phyloP scores from a whole-genome alignment of 306 rosid genomes.

The Cyclanthera cordifolia region DNA sequence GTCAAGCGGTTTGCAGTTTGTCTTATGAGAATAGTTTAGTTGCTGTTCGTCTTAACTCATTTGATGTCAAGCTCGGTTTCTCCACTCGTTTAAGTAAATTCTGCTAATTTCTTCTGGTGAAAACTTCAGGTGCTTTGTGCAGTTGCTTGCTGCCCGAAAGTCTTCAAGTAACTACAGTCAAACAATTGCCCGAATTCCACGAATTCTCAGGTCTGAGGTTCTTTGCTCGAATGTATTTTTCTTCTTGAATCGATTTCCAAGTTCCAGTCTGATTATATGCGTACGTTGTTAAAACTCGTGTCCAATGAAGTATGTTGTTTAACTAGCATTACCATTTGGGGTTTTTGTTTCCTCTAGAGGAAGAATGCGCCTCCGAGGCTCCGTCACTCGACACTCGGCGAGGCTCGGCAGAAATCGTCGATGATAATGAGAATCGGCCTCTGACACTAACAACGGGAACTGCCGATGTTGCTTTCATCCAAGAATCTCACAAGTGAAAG shows the following conservation, averaged over 20 bases:
- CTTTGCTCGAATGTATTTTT: background rate
- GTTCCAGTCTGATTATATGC: slow-evolving; percentile 7
- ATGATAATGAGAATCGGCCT: slow-evolving; percentile 52
- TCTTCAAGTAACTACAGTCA: slow-evolving; percentile 66
- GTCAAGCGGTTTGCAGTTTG: too few relatives aligned
- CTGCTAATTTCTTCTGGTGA: slow-evolving; percentile 17
- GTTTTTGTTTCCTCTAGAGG: slow-evolving; percentile 36
- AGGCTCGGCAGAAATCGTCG: slow-evolving; percentile 37
- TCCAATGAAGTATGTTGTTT: slow-evolving; percentile 13
- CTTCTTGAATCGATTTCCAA: background rate
- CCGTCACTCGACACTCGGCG: slow-evolving; percentile 36
- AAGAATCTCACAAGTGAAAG: slow-evolving; percentile 36
- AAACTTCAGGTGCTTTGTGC: slow-evolving; percentile 70
- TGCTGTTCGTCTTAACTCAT: too few relatives aligned
- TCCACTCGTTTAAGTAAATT: too few relatives aligned
- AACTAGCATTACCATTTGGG: slow-evolving; percentile 16
- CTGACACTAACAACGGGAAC: slow-evolving; percentile 27
- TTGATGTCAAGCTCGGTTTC: too few relatives aligned
- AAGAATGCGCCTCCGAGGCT: slow-evolving; percentile 44
- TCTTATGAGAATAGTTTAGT: too few relatives aligned
- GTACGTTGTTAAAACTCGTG: slow-evolving; percentile 8
- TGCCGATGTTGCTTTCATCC: slow-evolving; percentile 44
- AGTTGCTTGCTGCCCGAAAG: slow-evolving; percentile 95
- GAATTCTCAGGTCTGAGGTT: slow-evolving; percentile 53
- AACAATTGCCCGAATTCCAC: slow-evolving; percentile 67